Percentiles rank a stretch among this genome's conserved stretches.
Evolutionary conservation across 768 basidiomycete species (phyloP).

Genomic region (Mycena floridula): DNA sequence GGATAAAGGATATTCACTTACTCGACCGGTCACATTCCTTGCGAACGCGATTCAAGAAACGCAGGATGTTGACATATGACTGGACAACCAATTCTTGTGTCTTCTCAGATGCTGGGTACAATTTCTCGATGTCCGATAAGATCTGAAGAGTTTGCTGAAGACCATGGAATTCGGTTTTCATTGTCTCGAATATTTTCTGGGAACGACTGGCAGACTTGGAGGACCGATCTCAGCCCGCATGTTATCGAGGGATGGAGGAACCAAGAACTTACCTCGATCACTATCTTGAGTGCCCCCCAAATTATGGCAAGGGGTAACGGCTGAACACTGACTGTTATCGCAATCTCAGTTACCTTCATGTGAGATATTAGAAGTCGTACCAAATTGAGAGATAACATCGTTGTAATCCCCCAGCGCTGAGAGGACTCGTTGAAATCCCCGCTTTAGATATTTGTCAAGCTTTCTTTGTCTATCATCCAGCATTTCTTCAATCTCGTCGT

Average conservation of each 20-base stretch:
- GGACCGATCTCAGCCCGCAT: too few relatives aligned
- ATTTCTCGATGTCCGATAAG: conserved; percentile 5
- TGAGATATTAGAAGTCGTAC: too few relatives aligned
- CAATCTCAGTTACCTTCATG: not conserved
- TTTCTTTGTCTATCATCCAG: too few relatives aligned
- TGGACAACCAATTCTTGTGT: conserved; percentile 10
- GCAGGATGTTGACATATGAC: conserved; percentile 15
- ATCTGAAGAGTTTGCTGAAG: conserved; percentile 13
- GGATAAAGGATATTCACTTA: conserved; percentile 1
- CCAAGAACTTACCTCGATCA: not conserved
- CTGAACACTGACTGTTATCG: not conserved
- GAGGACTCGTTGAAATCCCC: not conserved
- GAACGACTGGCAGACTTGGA: too few relatives aligned
- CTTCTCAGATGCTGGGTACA: conserved; percentile 11
- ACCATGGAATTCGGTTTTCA: conserved; percentile 9
- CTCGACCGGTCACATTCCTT: conserved; percentile 13
- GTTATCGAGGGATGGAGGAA: too few relatives aligned
- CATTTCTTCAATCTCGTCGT: too few relatives aligned
- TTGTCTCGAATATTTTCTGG: conserved; percentile 14
- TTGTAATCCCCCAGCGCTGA: not conserved
- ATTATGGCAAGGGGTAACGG: not conserved
- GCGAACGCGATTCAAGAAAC: conserved; percentile 17
- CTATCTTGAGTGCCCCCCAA: not conserved
- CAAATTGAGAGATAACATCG: not conserved
- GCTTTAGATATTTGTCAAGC: too few relatives aligned